Conservation (phyloP, 805 yeast species). For the Cyberlindnera mississippiensis region DNA sequence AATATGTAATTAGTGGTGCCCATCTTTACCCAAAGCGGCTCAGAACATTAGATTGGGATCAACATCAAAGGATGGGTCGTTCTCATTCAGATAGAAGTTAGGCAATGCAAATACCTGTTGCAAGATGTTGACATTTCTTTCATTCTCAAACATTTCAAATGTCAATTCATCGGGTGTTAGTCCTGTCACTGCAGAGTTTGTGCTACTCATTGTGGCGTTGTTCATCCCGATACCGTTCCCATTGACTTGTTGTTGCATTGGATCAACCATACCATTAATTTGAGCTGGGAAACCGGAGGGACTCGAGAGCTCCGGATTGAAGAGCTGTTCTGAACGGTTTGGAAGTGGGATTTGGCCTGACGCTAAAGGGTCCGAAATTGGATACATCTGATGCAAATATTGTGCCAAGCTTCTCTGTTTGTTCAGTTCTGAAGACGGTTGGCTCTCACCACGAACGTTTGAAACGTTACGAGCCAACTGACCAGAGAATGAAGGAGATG, state of each 20-base stretch:
- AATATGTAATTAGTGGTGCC: no score
- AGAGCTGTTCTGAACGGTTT: no score
- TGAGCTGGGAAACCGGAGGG: no score
- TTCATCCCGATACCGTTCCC: background rate
- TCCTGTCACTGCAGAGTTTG: background rate
- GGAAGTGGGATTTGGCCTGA: no score
- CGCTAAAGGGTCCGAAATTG: no score
- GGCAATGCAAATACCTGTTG: slow-evolving; percentile 19
- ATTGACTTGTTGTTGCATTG: no score
- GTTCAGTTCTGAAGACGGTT: no score
- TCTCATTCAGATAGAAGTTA: slow-evolving; percentile 14
- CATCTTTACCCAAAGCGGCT: no score
- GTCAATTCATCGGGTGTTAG: slow-evolving; percentile 1
- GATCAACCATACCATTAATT: no score
- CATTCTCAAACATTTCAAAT: slow-evolving; percentile 12
- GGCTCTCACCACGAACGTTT: background rate
- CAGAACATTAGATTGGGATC: slow-evolving; percentile 12
- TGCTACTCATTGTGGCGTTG: background rate
- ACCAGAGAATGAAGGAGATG: background rate
- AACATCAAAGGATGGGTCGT: slow-evolving; percentile 1
- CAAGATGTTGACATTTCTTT: slow-evolving; percentile 11
- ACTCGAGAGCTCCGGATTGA: no score
- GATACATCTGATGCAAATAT: no score
- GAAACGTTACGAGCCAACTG: background rate
- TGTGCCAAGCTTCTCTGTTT: no score